These are phyloP conservation scores for Davidsoniella australis DNA, from an alignment of 2,329 filamentous ascomycete genomes.

Conservation along the genomic window DNA sequence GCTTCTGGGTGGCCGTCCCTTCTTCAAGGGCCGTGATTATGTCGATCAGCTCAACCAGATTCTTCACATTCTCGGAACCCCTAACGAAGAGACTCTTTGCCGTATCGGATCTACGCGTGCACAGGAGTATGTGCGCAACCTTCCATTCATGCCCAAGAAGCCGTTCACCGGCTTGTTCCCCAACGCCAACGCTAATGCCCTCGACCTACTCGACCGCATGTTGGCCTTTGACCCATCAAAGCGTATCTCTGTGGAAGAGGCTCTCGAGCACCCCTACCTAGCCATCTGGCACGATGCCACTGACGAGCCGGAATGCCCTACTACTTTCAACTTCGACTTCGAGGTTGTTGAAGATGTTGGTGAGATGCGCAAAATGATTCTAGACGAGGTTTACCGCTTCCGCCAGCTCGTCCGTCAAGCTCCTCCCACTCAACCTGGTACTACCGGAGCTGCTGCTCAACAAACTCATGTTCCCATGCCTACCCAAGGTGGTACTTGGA, in stretches of 20 bases:
- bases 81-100: conserved; percentile 82
- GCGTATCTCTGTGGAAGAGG: conserved; percentile 85
- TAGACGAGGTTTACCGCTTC: conserved; percentile 86
- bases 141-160: conserved; percentile 88
- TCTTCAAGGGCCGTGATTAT: conserved; percentile 98
- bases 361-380: conserved; percentile 93
- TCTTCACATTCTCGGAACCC: conserved; percentile 90
- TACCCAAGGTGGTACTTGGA: conserved; percentile 35
- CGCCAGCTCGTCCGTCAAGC: conserved; percentile 42
- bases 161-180: conserved; percentile 79
- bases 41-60: conserved; percentile 99
- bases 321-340: conserved; percentile 95
- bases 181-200: conserved; percentile 84
- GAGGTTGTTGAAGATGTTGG: conserved; percentile 90
- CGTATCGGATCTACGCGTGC: conserved; percentile 90
- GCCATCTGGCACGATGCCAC: conserved; percentile 97
- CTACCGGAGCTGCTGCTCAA: conserved; percentile 18
- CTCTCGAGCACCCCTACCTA: conserved; percentile 89
- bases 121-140: conserved; percentile 94
- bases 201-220: conserved; percentile 93
- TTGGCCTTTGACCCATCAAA: conserved; percentile 89
- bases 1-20: conserved; percentile 84
- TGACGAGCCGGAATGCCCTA: conserved; percentile 85
- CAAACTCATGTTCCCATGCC: conserved; percentile 36
- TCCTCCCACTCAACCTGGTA: conserved; percentile 22